phyloP scores from a whole-genome alignment of 805 yeast genomes.

The Hanseniaspora pseudoguilliermondii region DNA sequence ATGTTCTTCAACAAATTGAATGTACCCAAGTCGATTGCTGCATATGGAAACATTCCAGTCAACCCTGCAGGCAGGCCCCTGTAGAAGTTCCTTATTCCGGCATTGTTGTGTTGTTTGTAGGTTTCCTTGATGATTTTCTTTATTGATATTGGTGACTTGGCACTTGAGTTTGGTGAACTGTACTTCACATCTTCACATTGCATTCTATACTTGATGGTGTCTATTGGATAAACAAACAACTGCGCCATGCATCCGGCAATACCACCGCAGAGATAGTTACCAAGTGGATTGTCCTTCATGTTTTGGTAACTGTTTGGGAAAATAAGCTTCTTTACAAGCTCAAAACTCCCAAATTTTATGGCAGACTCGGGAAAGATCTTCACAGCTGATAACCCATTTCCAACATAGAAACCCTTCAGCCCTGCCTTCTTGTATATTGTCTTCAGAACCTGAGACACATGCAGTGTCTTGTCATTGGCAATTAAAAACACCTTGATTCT shows the following conservation, averaged over 20 bases:
- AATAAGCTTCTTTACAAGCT: conserved; percentile 70
- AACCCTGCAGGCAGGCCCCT: conserved; percentile 86
- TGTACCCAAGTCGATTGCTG: conserved; percentile 91
- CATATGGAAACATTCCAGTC: conserved; percentile 92
- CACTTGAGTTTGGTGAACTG: not conserved
- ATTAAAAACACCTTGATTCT: conserved; percentile 86
- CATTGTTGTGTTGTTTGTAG: conserved; percentile 42
- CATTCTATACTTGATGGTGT: conserved; percentile 81
- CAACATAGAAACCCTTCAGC: conserved; percentile 74
- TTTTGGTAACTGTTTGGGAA: conserved; percentile 60
- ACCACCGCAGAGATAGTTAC: conserved; percentile 85
- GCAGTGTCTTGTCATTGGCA: conserved; percentile 50
- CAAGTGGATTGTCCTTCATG: conserved; percentile 48
- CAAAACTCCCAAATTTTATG: conserved; percentile 93
- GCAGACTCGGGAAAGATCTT: conserved; percentile 96
- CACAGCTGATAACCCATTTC: conserved; percentile 83
- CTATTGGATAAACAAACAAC: conserved; percentile 86
- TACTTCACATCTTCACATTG: conserved; percentile 53
- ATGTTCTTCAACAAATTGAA: conserved; percentile 70
- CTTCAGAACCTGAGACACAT: conserved; percentile 57
- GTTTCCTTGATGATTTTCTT: conserved; percentile 44
- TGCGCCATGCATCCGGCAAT: conserved; percentile 91
- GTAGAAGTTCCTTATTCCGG: conserved; percentile 69
- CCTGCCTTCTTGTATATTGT: conserved; percentile 71
- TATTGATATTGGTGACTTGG: not conserved